These are phyloP conservation scores for Hylodesmum podocarpum DNA, from an alignment of 306 rosid genomes.

Conservation along the genomic window DNA sequence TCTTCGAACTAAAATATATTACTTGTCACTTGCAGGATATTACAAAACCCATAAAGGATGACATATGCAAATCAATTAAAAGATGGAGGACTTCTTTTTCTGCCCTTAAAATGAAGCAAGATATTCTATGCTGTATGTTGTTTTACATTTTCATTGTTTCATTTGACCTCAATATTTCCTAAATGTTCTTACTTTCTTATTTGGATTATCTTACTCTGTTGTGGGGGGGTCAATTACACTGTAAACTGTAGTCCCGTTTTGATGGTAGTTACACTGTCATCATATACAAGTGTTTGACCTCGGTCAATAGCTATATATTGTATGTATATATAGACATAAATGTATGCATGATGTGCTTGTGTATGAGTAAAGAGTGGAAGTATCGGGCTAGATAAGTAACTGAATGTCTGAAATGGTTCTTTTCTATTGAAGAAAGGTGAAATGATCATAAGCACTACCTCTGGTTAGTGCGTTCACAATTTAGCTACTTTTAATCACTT, in stretches of 20 bases:
- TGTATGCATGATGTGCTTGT: not conserved
- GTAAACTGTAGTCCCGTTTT: constrained; percentile 7
- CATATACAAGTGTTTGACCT: not conserved
- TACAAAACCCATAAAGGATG: constrained; percentile 82
- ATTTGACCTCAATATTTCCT: not conserved
- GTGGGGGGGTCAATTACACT: not conserved
- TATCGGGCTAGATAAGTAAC: not conserved
- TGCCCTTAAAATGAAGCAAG: constrained; percentile 91
- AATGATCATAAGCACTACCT: not conserved
- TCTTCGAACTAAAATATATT: constrained; percentile 3
- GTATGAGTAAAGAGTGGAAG: not conserved
- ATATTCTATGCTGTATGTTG: constrained; percentile 81
- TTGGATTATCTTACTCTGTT: not conserved
- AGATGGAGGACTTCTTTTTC: constrained; percentile 87
- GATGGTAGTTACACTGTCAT: constrained; percentile 11
- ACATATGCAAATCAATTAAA: constrained; percentile 72
- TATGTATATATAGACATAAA: not conserved
- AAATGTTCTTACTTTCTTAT: constrained; percentile 10
- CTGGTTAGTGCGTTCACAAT: not conserved
- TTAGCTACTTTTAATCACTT: not conserved
- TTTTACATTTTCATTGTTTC: constrained; percentile 14
- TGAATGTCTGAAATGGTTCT: not conserved
- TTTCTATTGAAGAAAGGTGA: not conserved
- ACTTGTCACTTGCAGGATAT: constrained; percentile 67
- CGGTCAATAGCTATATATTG: constrained; percentile 2